Percentiles rank a stretch among this genome's conserved stretches.
phyloP scores from a whole-genome alignment of 208 protist species.

The Porcisia deanei region DNA sequence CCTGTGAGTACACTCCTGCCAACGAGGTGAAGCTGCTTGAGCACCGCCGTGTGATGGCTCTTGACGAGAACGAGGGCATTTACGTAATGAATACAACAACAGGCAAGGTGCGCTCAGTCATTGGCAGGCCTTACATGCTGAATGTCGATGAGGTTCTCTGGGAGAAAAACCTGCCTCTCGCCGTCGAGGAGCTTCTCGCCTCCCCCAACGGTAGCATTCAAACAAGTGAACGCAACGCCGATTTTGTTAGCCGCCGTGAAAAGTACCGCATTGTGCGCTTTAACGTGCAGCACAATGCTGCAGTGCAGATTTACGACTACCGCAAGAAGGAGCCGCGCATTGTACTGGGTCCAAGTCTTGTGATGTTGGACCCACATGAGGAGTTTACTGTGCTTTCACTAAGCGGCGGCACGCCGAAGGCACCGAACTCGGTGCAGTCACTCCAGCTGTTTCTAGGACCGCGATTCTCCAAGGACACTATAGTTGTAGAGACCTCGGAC shows the following conservation, averaged over 20 bases:
- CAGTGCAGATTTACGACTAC: slow-evolving; percentile 97
- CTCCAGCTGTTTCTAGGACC: slow-evolving; percentile 95
- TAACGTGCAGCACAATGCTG: slow-evolving; percentile 96
- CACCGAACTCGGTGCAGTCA: slow-evolving; percentile 90
- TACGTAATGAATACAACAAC: slow-evolving; percentile 95
- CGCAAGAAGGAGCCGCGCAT: slow-evolving; percentile 84
- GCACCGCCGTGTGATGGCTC: slow-evolving; percentile 85
- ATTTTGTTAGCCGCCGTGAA: slow-evolving; percentile 46
- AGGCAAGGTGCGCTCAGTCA: slow-evolving; percentile 88
- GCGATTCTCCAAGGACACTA: slow-evolving; percentile 93
- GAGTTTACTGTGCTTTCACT: slow-evolving; percentile 96
- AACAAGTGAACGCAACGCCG: slow-evolving; percentile 28
- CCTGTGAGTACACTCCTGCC: slow-evolving; percentile 91
- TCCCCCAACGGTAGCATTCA: slow-evolving; percentile 47
- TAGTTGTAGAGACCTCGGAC: slow-evolving; percentile 96
- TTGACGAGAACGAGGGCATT: slow-evolving; percentile 97
- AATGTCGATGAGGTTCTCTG: slow-evolving; percentile 94
- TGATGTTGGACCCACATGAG: slow-evolving; percentile 96
- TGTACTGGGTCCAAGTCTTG: slow-evolving; percentile 92
- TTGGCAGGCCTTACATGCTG: slow-evolving; percentile 94
- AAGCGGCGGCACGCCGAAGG: slow-evolving; percentile 93
- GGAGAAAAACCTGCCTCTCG: slow-evolving; percentile 90
- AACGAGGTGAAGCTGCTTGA: slow-evolving; percentile 92
- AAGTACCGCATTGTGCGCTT: slow-evolving; percentile 91
- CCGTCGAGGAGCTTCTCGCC: slow-evolving; percentile 92